Evolutionary conservation across 208 protist species (phyloP).

Genomic region (Borovskyia barvae): DNA sequence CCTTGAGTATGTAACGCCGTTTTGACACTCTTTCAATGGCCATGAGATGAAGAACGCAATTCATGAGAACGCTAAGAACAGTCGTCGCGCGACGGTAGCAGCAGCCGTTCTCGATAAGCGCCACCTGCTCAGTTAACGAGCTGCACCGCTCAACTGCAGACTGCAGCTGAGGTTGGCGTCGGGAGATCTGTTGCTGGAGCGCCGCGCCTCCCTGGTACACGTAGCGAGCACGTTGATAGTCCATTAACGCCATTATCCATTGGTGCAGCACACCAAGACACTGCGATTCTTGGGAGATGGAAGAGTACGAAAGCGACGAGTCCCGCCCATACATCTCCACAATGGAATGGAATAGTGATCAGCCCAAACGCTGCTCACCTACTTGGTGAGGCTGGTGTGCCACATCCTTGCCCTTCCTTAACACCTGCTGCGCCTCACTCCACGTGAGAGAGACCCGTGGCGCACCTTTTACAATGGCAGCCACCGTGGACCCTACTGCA

Average conservation of each 20-base stretch:
- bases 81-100: conserved; percentile 23
- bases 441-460: conserved; percentile 15
- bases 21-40: conserved; percentile 24
- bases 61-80: conserved; percentile 20
- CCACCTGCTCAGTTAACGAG: conserved; percentile 27
- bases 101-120: conserved; percentile 22
- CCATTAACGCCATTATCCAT: conserved; percentile 57
- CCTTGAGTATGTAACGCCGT: conserved; percentile 22
- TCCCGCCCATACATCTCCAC: conserved; percentile 8
- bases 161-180: conserved; percentile 24
- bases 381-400: conserved; percentile 1
- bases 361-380: conserved; percentile 12
- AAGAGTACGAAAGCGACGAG: conserved; percentile 13
- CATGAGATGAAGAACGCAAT: conserved; percentile 30
- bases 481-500: conserved; percentile 17
- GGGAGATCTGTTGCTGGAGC: conserved; percentile 37
- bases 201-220: conserved; percentile 28
- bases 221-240: conserved; percentile 38
- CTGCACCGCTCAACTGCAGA: conserved; percentile 22
- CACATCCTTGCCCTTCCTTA: conserved; percentile 13
- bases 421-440: conserved; percentile 15
- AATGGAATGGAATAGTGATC: conserved; percentile 11
- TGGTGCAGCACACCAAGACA: conserved; percentile 34
- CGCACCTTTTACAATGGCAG: conserved; percentile 11
- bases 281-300: conserved; percentile 18